phyloP scores from a whole-genome alignment of 306 rosid genomes.

The Luffa acutangula region DNA sequence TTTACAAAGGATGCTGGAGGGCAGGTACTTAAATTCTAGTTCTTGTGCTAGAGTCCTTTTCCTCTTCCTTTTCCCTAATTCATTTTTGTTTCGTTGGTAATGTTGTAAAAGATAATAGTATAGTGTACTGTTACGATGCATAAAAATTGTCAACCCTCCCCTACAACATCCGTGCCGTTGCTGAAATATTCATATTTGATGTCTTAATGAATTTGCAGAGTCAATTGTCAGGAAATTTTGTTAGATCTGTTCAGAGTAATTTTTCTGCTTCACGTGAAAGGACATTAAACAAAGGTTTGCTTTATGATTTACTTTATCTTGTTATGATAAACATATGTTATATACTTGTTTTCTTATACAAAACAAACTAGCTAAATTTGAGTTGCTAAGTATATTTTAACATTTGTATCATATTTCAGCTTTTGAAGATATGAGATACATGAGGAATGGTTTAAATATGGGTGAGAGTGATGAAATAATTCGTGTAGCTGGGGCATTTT shows the following conservation, averaged over 20 bases:
- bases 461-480: slow-evolving; percentile 24
- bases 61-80: not conserved
- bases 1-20: slow-evolving; percentile 14
- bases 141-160: not conserved
- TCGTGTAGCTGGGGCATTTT: slow-evolving; percentile 33
- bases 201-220: slow-evolving; percentile 14
- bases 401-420: slow-evolving; percentile 23
- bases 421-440: slow-evolving; percentile 23
- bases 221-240: slow-evolving; percentile 13
- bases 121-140: not conserved
- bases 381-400: not conserved
- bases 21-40: slow-evolving; percentile 7
- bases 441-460: slow-evolving; percentile 36
- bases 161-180: not conserved
- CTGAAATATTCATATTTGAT: not conserved
- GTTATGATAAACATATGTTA: not conserved
- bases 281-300: slow-evolving; percentile 15
- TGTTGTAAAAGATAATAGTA: not conserved
- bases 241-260: slow-evolving; percentile 15
- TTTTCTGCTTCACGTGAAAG: slow-evolving; percentile 18
- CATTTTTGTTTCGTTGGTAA: not conserved
- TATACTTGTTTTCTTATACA: not conserved
- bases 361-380: not conserved
- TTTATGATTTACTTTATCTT: not conserved
- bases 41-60: not conserved